phyloP scores from a whole-genome alignment of 495 filamentous ascomycete species.

The Penicillium alfredii region DNA sequence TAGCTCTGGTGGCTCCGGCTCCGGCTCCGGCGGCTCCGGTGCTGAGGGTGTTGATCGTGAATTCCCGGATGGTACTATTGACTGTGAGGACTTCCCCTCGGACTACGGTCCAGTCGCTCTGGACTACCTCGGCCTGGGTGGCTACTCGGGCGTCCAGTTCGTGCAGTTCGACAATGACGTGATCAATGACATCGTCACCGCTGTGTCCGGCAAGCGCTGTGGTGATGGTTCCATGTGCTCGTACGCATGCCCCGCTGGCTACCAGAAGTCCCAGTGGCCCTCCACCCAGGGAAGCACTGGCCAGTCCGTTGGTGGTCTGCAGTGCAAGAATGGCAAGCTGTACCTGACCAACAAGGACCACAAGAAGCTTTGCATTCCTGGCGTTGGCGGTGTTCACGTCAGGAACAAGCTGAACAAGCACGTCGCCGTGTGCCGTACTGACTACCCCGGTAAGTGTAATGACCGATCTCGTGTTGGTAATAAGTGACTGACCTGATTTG shows the following conservation, averaged over 20 bases:
- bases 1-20: conserved; percentile 4
- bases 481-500: too few relatives aligned
- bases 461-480: too few relatives aligned
- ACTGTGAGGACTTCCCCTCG: conserved; percentile 71
- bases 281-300: conserved; percentile 67
- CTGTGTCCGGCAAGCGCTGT: conserved; percentile 53
- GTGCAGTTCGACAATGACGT: conserved; percentile 31
- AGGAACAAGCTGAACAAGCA: conserved; percentile 60
- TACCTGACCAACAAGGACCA: conserved; percentile 62
- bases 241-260: conserved; percentile 87
- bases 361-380: conserved; percentile 69
- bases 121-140: conserved; percentile 59
- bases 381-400: conserved; percentile 63
- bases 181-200: conserved; percentile 57
- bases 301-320: conserved; percentile 84
- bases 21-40: conserved; percentile 19
- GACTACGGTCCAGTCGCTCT: conserved; percentile 74
- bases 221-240: conserved; percentile 69
- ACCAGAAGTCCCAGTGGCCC: conserved; percentile 93
- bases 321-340: conserved; percentile 70
- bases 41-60: conserved; percentile 55
- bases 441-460: conserved; percentile 98
- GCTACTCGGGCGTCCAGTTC: conserved; percentile 79
- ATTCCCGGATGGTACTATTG: conserved; percentile 72
- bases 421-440: conserved; percentile 84